Percentiles rank a stretch among this genome's conserved stretches.
Conservation (phyloP, 768 basidiomycete genomes). For the Kwoniella mangroviensis region DNA sequence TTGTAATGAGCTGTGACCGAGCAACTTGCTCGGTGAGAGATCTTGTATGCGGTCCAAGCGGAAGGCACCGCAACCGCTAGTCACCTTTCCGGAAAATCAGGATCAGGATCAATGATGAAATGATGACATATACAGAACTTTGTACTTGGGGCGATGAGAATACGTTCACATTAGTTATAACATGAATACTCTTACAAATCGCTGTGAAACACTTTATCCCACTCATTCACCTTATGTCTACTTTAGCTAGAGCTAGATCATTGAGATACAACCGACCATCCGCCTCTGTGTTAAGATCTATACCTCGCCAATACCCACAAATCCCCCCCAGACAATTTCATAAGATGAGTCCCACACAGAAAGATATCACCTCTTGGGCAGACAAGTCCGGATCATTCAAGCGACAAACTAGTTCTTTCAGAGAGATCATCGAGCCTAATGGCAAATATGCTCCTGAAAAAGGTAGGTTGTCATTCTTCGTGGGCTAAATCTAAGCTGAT, state of each 20-base stretch:
- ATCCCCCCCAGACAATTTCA: not conserved
- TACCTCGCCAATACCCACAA: not conserved
- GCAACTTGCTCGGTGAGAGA: not conserved
- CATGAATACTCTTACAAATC: not conserved
- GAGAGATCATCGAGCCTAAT: constrained; percentile 65
- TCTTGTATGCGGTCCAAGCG: not conserved
- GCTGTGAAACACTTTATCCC: not conserved
- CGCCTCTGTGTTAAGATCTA: not conserved
- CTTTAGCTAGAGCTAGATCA: not conserved
- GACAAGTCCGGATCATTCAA: constrained; percentile 72
- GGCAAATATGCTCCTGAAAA: constrained; percentile 74
- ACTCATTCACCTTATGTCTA: constrained; percentile 4
- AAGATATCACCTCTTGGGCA: constrained; percentile 63
- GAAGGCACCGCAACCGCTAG: too few species aligned
- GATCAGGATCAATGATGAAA: not conserved
- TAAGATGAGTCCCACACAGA: constrained; percentile 24
- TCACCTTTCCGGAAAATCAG: not conserved
- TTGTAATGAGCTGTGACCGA: not conserved
- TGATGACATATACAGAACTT: too few species aligned
- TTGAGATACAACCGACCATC: not conserved
- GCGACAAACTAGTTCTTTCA: constrained; percentile 64
- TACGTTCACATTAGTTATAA: too few species aligned
- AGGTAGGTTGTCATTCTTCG: constrained; percentile 61
- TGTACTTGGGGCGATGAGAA: too few species aligned
- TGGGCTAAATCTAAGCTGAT: not conserved